Conservation (phyloP, 768 basidiomycete genomes). For the Lactarius evosmus region DNA sequence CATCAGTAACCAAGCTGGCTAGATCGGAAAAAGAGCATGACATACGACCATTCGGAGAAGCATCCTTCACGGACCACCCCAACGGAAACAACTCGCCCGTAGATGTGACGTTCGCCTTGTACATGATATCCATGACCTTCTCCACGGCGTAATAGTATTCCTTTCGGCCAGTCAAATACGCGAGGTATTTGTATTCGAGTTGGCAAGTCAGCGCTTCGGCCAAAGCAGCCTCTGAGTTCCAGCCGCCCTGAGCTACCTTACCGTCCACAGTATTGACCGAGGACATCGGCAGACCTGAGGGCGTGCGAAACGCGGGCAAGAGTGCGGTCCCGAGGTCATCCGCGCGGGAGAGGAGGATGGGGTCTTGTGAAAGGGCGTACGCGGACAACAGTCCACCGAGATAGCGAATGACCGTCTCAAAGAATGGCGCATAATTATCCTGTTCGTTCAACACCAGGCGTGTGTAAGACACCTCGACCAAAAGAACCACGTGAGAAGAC, state of each 20-base stretch:
- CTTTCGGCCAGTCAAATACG: conserved; percentile 70
- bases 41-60: conserved; percentile 45
- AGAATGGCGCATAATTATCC: conserved; percentile 50
- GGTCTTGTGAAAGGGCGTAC: conserved; percentile 68
- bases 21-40: conserved; percentile 20
- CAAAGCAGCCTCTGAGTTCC: conserved; percentile 39
- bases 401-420: conserved; percentile 90
- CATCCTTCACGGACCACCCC: conserved; percentile 48
- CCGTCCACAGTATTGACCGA: conserved; percentile 61
- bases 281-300: conserved; percentile 67
- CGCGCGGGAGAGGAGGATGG: conserved; percentile 61
- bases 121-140: conserved; percentile 48
- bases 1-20: conserved; percentile 24
- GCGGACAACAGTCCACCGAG: conserved; percentile 78
- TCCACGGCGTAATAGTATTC: conserved; percentile 57
- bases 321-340: conserved; percentile 75
- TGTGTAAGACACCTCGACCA: background rate
- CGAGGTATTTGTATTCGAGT: conserved; percentile 85
- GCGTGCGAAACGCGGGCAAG: conserved; percentile 67
- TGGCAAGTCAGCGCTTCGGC: conserved; percentile 81
- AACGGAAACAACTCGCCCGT: conserved; percentile 59
- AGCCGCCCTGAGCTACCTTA: conserved; percentile 30
- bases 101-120: conserved; percentile 39
- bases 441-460: conserved; percentile 9
- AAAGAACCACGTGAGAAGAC: background rate